Base-by-base conservation (phyloP, 2,329 filamentous ascomycete species). In the Epichloe coenophiala region DNA sequence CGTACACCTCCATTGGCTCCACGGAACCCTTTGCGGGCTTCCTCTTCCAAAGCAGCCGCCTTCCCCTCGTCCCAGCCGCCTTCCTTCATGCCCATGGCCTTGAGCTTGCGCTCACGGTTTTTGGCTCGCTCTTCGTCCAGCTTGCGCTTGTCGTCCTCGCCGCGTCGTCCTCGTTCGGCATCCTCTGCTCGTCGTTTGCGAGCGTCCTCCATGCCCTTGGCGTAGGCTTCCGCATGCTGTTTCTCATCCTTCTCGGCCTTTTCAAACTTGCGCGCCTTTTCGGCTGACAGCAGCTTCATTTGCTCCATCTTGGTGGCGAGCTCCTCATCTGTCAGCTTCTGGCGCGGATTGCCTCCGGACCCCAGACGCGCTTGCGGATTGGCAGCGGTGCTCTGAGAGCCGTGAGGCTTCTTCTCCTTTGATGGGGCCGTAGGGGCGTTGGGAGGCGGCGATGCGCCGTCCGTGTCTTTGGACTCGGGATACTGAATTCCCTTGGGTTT, bases 61-160 rank as follows among this genome's bases (percentile, higher is more conserved):
- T 81, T 81, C 40, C 77, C 78, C 58, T 77, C 72, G 52, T 82
- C 79, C 80, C 78, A 83, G 54, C 69, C 72, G 33, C 70, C 71
- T 39, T 77, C 72, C 61, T 74, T 76, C 45, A 65, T 67, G 33
- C 71, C 71, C 66, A 81, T 73, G 1, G 78, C 78, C 56, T 76
- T 76, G 19, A 83, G 68, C 61, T 83, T 83, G 47, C 79, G 66
- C 63, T 80, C 77, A 8, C 78, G 64, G 58, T 83, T 83, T 56
- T 72, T 73, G 23, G 74, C 76, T 12, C 80, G 71, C 66, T 83
- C 80, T 38, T 80, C 77, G 27, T 81, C 77, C 55, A 78, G 68
- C 54, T 69, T 70, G 33, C 68, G 67, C 21, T 71, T 64, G 48
- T 77, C 73, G 55, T 75, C 76, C 13, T 80, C 77, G 44, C 70